Percentiles rank a stretch among this genome's conserved stretches.
These are phyloP conservation scores for Lasiodiplodia citricola DNA, from an alignment of 2,329 filamentous ascomycete species.

Conservation along the genomic window DNA sequence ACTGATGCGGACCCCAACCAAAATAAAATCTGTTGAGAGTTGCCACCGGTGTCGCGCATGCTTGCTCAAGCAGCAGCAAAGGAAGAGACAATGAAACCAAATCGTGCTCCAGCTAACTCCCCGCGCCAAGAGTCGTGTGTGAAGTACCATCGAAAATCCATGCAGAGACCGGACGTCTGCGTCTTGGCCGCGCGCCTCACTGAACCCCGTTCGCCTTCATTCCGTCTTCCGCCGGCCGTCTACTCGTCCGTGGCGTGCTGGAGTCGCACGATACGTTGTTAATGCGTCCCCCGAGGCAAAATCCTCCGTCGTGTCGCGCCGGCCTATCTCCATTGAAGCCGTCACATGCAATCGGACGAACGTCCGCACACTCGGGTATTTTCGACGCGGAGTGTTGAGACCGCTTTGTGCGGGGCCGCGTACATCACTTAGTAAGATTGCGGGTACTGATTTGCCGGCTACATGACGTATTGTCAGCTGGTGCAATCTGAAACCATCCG, in stretches of 20 bases:
- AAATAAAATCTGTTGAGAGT: constrained; percentile 16
- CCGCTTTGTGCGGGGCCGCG: constrained; percentile 9
- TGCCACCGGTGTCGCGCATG: constrained; percentile 4
- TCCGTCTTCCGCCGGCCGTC: constrained; percentile 4
- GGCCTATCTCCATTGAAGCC: constrained; percentile 19
- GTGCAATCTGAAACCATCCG: neutral
- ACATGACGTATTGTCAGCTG: constrained; percentile 20
- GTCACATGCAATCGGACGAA: constrained; percentile 21
- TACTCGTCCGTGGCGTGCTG: constrained; percentile 17
- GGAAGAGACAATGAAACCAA: constrained; percentile 19
- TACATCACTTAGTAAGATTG: constrained; percentile 52
- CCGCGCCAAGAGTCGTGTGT: constrained; percentile 19
- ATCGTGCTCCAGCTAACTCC: constrained; percentile 23
- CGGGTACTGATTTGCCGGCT: constrained; percentile 58
- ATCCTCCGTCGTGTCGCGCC: constrained; percentile 12
- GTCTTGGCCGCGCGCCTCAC: constrained; percentile 12
- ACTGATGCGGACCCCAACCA: constrained; percentile 9
- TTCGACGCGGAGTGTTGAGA: neutral
- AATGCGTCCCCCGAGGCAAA: constrained; percentile 14
- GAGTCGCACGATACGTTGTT: constrained; percentile 4
- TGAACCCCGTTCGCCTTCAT: constrained; percentile 1
- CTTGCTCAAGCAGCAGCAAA: neutral
- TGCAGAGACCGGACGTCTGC: constrained; percentile 14
- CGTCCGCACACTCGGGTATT: constrained; percentile 17
- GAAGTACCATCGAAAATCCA: constrained; percentile 19